Conservation (phyloP, 164 flowering plant species). For the Taxillus chinensis region DNA sequence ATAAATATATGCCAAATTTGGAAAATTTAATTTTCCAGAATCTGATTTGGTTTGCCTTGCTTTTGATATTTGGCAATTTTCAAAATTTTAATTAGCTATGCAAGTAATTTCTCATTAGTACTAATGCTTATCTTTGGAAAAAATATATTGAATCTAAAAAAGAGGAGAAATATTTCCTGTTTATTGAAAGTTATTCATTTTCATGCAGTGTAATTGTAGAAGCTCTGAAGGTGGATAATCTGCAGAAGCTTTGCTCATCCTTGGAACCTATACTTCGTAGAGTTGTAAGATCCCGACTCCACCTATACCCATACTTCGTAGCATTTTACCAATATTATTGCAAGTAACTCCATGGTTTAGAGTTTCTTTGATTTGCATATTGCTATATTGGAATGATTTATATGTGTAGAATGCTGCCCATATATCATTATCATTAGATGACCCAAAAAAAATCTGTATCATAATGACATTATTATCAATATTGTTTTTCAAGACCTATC, state of each 20-base stretch:
- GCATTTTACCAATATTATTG: no score
- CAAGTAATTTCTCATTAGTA: no score
- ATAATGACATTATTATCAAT: no score
- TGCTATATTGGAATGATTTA: background rate
- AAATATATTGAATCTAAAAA: background rate
- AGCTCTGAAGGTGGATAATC: constrained; percentile 63
- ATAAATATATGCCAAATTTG: no score
- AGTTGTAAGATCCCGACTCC: constrained; percentile 38
- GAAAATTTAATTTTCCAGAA: no score
- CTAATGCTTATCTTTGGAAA: background rate
- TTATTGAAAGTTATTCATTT: background rate
- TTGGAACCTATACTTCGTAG: constrained; percentile 70
- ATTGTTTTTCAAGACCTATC: no score
- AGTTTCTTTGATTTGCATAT: background rate
- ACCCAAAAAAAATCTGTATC: no score
- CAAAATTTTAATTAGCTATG: background rate
- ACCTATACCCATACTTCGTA: no score
- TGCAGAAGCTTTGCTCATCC: constrained; percentile 69
- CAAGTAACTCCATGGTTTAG: no score
- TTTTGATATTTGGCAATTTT: no score
- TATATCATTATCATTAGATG: no score
- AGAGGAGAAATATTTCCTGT: background rate
- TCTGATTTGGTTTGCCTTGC: no score
- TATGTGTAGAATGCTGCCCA: background rate
- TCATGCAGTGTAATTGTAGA: constrained; percentile 62